phyloP scores from a whole-genome alignment of 495 filamentous ascomycete species.

The Neurospora sp. region DNA sequence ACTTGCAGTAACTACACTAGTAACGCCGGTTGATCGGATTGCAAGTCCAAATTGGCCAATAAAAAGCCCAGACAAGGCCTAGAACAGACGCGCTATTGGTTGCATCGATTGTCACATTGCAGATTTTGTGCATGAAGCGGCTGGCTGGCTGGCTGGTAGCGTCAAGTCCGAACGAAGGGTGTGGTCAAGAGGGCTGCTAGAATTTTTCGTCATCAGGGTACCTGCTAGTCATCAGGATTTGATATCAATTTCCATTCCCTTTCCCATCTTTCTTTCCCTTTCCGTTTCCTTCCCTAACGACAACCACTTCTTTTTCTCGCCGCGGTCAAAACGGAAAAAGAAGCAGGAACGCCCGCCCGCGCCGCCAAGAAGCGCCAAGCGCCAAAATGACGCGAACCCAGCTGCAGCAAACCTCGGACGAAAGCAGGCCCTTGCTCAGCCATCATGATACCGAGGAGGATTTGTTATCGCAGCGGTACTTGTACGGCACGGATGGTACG shows the following conservation, averaged over 20 bases:
- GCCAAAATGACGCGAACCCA: background rate
- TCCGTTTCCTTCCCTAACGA: background rate
- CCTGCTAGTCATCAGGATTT: background rate
- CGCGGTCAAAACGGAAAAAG: slow-evolving; percentile 1
- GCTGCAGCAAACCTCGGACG: background rate
- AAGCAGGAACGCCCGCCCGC: slow-evolving; percentile 3
- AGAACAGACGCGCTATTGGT: background rate
- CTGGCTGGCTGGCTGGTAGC: background rate
- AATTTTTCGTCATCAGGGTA: background rate
- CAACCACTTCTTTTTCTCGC: background rate
- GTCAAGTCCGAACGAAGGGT: background rate
- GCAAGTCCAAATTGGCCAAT: background rate
- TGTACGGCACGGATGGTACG: background rate
- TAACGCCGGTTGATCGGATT: background rate
- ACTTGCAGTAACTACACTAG: background rate
- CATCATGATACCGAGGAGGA: background rate
- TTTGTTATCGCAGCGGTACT: background rate
- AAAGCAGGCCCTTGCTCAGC: background rate
- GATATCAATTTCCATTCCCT: background rate
- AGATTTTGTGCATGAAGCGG: background rate
- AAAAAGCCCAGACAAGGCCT: background rate
- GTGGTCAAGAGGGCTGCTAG: background rate
- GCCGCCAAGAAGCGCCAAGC: too few relatives aligned
- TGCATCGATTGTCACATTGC: background rate
- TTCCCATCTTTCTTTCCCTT: background rate